Percentiles rank a stretch among this genome's conserved stretches.
These are phyloP conservation scores for Nannochloropsis gaditana DNA, from an alignment of 108 stramenopile genomes.

Conservation along the genomic window DNA sequence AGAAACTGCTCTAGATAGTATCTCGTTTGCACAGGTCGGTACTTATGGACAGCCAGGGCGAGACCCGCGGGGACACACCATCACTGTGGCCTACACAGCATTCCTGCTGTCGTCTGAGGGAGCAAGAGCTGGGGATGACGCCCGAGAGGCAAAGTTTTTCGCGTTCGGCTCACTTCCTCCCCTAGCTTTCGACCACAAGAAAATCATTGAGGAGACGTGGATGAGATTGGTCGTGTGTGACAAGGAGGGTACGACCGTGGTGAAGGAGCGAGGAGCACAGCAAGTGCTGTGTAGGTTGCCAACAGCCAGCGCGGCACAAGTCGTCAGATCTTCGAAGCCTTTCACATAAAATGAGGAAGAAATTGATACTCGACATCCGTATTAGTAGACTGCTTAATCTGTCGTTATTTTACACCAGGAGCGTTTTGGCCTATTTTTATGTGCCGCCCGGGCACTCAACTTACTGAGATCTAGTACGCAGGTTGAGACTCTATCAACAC, in stretches of 20 bases:
- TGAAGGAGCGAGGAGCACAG: slow-evolving; percentile 2
- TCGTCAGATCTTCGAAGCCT: background rate
- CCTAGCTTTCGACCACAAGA: slow-evolving; percentile 37
- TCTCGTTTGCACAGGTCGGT: slow-evolving; percentile 33
- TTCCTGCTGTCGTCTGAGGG: slow-evolving; percentile 8
- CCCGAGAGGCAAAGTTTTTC: slow-evolving; percentile 30
- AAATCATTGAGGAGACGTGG: background rate
- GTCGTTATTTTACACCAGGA: no score
- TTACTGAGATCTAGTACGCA: no score
- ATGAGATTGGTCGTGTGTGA: background rate
- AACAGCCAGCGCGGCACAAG: background rate
- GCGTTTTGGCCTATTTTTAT: no score
- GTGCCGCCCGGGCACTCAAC: no score
- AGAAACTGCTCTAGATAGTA: slow-evolving; percentile 28
- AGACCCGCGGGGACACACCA: slow-evolving; percentile 41
- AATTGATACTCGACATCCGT: no score
- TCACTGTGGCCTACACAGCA: slow-evolving; percentile 36
- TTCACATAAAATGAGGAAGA: background rate
- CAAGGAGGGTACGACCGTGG: background rate
- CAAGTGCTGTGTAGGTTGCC: background rate
- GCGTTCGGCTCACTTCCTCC: slow-evolving; percentile 23
- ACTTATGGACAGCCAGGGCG: slow-evolving; percentile 38
- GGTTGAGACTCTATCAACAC: no score
- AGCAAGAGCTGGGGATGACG: slow-evolving; percentile 34
- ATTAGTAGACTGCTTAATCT: no score